Base-by-base conservation (phyloP, 2,329 filamentous ascomycete species). In the Dactylella cylindrospora region DNA sequence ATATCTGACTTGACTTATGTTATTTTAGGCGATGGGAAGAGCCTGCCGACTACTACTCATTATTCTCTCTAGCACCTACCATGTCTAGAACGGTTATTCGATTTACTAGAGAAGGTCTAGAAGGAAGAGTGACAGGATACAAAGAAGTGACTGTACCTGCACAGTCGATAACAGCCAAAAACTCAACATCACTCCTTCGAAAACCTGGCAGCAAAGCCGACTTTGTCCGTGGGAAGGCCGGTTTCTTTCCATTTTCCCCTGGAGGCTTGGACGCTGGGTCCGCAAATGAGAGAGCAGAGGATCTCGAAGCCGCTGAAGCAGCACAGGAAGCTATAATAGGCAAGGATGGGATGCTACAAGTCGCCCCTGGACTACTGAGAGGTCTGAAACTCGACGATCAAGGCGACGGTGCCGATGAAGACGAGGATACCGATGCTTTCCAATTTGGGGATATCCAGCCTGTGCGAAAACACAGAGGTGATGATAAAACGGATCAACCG, bases 1-100 rank as follows among this genome's bases (percentile, higher is more conserved):
- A 19, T 22, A 35, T 20, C 19, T 22, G 44, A 20, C 49, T 45
- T 60, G 29, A 59, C 49, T 40, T 46, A 25, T 32, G 15, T 49
- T 49, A 10, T 41, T 38, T 10, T 53, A 79, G 78, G 67, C 77
- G 84, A 71, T 98, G 91, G 93, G 88, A 95, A 65, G 79, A 83
- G 53, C 82, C 88, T 3, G 80, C 84, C 29, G 85, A 95, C 69
- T 86, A 90, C 71, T 81, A 55, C 38, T 52, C 59, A 12, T 15
- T 64, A 15, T 95, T 95, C 73, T 82, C 85, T 65, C 80, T 97
- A 50, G 89, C 90, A 1, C 88, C 90, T 2, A 94, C 91, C 0
- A 93, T 97, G 74, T 91, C 90, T 12, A 83, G 93, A 55, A 97
- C 90, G n/a, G 85, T 96, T 67, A 95, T 89, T 22, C 84, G 93